Percentiles rank a stretch among this genome's conserved stretches.
These are phyloP conservation scores for Achlya hypogyna DNA, from an alignment of 352 stramenopile species.

Conservation along the genomic window DNA sequence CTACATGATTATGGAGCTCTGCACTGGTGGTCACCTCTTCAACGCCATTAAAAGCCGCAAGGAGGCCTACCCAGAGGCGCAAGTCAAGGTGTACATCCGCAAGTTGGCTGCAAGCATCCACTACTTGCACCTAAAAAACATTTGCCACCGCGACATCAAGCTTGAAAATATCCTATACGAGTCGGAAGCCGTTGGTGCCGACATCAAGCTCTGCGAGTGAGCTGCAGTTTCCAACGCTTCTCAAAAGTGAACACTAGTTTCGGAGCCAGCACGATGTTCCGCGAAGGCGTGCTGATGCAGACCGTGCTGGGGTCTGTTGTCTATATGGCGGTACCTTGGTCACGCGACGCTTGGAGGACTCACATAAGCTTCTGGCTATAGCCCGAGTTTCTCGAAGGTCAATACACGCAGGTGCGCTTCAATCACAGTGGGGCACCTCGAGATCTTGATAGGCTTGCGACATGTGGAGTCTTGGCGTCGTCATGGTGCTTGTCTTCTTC, in stretches of 20 bases:
- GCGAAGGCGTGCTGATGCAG: constrained; percentile 64
- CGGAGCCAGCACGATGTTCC: constrained; percentile 67
- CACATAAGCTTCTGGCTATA: constrained; percentile 2
- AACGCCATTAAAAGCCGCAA: constrained; percentile 14
- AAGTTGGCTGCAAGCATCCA: constrained; percentile 67
- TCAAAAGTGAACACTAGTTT: constrained; percentile 31
- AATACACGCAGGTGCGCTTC: constrained; percentile 17
- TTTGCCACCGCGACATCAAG: constrained; percentile 76
- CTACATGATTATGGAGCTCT: constrained; percentile 83
- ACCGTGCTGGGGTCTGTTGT: constrained; percentile 70
- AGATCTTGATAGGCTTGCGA: constrained; percentile 68
- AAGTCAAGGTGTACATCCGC: constrained; percentile 45
- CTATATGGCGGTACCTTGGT: constrained; percentile 64
- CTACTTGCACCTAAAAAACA: constrained; percentile 73
- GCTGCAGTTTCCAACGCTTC: constrained; percentile 1
- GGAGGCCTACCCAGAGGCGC: constrained; percentile 43
- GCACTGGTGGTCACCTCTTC: constrained; percentile 30
- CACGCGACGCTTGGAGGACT: background rate
- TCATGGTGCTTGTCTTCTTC: constrained; percentile 39
- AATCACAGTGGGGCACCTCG: background rate
- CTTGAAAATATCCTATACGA: constrained; percentile 79
- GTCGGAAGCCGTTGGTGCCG: constrained; percentile 31
- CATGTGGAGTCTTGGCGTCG: constrained; percentile 74
- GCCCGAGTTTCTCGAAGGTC: constrained; percentile 20
- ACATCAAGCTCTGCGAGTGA: constrained; percentile 79